Evolutionary conservation across 2,329 filamentous ascomycete species (phyloP), one percentile per base, ranked within the genome.

Genomic region (Fonsecaea pugnacius): DNA sequence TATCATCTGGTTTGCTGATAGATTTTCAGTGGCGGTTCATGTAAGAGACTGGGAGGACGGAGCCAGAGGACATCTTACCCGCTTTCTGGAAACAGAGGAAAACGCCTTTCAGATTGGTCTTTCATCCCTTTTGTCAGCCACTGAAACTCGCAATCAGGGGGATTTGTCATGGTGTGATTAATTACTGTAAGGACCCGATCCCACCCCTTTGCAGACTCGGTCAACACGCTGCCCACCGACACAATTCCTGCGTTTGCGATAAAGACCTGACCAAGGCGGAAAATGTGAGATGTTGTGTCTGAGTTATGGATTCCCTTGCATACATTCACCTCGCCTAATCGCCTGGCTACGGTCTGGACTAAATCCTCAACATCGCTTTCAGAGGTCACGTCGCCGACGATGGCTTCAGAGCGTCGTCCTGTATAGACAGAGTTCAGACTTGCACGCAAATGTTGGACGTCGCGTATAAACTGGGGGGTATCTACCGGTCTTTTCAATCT

Each of bases 1-100:
- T 3, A 50, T 27, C 43, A 50, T 50, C 21, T 50, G 43, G 9
- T 21, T 4, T 27, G 43, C 43, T 50, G n/a, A n/a, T n/a, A n/a
- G n/a, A n/a, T n/a, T n/a, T n/a, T n/a, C n/a, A n/a, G n/a, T n/a
- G n/a, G n/a, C n/a, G n/a, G n/a, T n/a, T n/a, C n/a, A n/a, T n/a
- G n/a, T n/a, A n/a, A n/a, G n/a, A n/a, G n/a, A n/a, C n/a, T n/a
- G n/a, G n/a, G n/a, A n/a, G n/a, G n/a, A n/a, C n/a, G n/a, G n/a
- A n/a, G n/a, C n/a, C n/a, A n/a, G n/a, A n/a, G n/a, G n/a, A n/a
- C n/a, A n/a, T n/a, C n/a, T n/a, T n/a, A 50, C 43, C 43, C 8
- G 43, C 43, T 50, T 50, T 50, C 24, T 50, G 43, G 21, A 18
- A 50, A 12, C 43, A 50, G 10, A 50, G 21, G 14, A 50, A 50